Evolutionary conservation across 1,284 basidiomycete genomes (phyloP).

Genomic region (Serendipita sp.): DNA sequence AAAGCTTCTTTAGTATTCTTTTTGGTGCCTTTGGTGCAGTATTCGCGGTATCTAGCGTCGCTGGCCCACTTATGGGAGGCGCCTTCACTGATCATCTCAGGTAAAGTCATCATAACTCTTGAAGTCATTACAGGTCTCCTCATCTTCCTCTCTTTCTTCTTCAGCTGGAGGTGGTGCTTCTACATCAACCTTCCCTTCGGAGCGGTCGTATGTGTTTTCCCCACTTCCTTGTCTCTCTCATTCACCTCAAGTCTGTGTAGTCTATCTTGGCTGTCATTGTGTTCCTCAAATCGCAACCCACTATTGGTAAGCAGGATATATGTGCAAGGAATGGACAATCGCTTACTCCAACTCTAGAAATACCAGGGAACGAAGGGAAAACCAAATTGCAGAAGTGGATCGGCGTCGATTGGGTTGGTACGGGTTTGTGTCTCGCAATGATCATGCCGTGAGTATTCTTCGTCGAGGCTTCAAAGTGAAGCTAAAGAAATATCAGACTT

Average conservation of each 20-base stretch:
- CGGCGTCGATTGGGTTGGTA: slow-evolving; percentile 25
- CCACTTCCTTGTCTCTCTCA: neutral
- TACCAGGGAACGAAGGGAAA: slow-evolving; percentile 5
- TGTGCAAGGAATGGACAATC: neutral
- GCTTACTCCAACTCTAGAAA: slow-evolving; percentile 12
- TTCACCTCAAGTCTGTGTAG: neutral
- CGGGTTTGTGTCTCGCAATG: slow-evolving; percentile 25
- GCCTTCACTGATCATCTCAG: slow-evolving; percentile 27
- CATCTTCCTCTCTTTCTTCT: slow-evolving; percentile 6
- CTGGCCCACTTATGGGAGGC: slow-evolving; percentile 27
- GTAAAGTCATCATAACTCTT: slow-evolving; percentile 12
- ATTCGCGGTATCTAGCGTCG: slow-evolving; percentile 18
- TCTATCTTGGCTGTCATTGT: slow-evolving; percentile 24
- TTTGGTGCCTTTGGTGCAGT: slow-evolving; percentile 18
- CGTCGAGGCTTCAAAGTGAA: neutral
- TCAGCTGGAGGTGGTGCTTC: slow-evolving; percentile 27
- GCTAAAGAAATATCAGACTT: slow-evolving; percentile 22
- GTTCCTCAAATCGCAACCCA: slow-evolving; percentile 18
- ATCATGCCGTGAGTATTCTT: slow-evolving; percentile 10
- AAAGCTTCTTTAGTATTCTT: slow-evolving; percentile 22
- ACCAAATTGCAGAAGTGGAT: slow-evolving; percentile 13
- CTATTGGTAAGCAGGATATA: neutral
- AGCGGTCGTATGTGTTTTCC: slow-evolving; percentile 10
- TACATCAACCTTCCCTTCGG: slow-evolving; percentile 26
- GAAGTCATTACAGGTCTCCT: slow-evolving; percentile 12